Conservation (phyloP, 805 yeast genomes). For the Kuraishia ogatae region DNA sequence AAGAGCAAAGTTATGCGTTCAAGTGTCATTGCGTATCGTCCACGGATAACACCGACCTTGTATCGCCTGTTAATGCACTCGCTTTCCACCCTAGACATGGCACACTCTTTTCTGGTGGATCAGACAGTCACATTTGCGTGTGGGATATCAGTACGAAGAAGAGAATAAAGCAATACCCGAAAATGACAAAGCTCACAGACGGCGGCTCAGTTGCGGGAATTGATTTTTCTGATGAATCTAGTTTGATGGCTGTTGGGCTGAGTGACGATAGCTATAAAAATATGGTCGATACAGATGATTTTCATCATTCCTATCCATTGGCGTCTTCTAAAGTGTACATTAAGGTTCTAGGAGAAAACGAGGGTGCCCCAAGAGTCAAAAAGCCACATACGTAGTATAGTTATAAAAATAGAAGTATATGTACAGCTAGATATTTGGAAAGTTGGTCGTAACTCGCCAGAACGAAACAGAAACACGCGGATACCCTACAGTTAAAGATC, state of each 20-base stretch:
- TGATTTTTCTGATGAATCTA: slow-evolving; percentile 15
- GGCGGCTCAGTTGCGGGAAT: slow-evolving; percentile 9
- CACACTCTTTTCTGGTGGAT: slow-evolving; percentile 27
- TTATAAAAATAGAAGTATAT: neutral
- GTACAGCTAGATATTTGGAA: neutral
- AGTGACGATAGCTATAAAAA: slow-evolving; percentile 35
- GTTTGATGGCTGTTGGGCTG: slow-evolving; percentile 26
- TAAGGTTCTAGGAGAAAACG: neutral
- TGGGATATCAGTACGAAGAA: slow-evolving; percentile 23
- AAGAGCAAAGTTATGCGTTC: slow-evolving; percentile 57
- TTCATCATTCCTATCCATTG: slow-evolving; percentile 10
- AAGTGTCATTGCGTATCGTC: slow-evolving; percentile 61
- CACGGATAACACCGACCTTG: slow-evolving; percentile 36
- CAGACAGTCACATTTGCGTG: slow-evolving; percentile 19
- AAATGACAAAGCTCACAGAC: slow-evolving; percentile 1
- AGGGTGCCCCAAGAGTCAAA: neutral
- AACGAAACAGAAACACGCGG: too few relatives aligned
- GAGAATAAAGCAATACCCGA: slow-evolving; percentile 14
- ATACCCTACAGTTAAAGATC: too few relatives aligned
- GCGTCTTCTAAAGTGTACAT: slow-evolving; percentile 9
- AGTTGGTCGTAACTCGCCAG: too few relatives aligned
- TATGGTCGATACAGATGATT: slow-evolving; percentile 12
- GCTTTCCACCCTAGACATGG: slow-evolving; percentile 28
- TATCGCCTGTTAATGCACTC: slow-evolving; percentile 48
- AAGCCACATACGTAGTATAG: neutral